Evolutionary conservation across 2,329 filamentous ascomycete species (phyloP).

Genomic region (Sarocladium oryzae): DNA sequence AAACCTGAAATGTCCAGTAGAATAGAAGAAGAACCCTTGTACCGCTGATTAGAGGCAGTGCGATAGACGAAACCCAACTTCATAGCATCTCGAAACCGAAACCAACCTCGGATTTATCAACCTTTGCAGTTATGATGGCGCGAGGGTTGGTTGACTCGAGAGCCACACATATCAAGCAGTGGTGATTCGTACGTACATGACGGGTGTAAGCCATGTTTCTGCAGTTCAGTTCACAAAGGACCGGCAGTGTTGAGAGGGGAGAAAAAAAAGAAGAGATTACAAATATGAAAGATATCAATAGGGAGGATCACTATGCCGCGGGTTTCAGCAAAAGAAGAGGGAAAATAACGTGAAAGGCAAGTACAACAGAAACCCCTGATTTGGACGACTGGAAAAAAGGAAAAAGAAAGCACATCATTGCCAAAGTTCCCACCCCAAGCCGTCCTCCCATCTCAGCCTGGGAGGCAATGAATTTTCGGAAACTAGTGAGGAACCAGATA

Average conservation of each 20-base stretch:
- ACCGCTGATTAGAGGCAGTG: too few species aligned
- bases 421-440: neutral
- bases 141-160: too few species aligned
- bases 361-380: neutral
- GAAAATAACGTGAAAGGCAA: neutral
- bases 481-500: neutral
- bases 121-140: too few species aligned
- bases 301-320: neutral
- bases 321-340: neutral
- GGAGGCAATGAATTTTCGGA: neutral
- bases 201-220: too few species aligned
- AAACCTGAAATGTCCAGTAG: too few species aligned
- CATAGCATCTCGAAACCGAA: too few species aligned
- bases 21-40: too few species aligned
- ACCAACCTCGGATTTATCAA: too few species aligned
- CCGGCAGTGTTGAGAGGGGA: neutral
- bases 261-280: neutral
- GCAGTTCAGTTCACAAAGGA: neutral
- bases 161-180: too few species aligned
- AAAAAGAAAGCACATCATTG: neutral
- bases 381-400: neutral
- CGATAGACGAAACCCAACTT: neutral
- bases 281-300: slow-evolving; percentile 6
- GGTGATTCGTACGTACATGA: too few species aligned
- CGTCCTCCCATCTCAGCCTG: neutral